These are phyloP conservation scores for Monilinia polystroma DNA, from an alignment of 2,329 filamentous ascomycete species.

Conservation along the genomic window DNA sequence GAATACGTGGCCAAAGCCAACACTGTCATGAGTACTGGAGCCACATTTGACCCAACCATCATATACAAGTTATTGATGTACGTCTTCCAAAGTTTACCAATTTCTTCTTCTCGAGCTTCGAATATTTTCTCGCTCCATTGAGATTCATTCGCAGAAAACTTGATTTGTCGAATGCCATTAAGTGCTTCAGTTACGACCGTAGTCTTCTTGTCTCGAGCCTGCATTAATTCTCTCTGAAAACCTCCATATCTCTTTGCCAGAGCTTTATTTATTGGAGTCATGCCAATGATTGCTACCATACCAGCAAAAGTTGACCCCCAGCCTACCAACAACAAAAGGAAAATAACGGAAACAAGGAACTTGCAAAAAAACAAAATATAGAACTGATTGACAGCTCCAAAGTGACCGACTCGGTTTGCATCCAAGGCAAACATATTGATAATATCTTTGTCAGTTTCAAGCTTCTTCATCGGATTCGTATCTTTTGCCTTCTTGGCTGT, in stretches of 20 bases:
- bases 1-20: constrained; percentile 69
- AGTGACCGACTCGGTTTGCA: constrained; percentile 63
- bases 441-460: constrained; percentile 62
- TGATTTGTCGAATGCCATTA: constrained; percentile 77
- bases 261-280: constrained; percentile 65
- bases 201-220: constrained; percentile 69
- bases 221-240: constrained; percentile 68
- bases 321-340: constrained; percentile 67
- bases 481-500: constrained; percentile 16
- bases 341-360: constrained; percentile 61
- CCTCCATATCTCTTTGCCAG: constrained; percentile 62
- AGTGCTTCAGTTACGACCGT: constrained; percentile 71
- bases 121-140: constrained; percentile 71
- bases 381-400: constrained; percentile 60
- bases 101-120: constrained; percentile 63
- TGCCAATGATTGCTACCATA: constrained; percentile 58
- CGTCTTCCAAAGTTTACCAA: constrained; percentile 58
- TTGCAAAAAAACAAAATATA: constrained; percentile 61
- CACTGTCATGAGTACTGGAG: constrained; percentile 69
- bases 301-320: constrained; percentile 67
- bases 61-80: constrained; percentile 30
- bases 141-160: constrained; percentile 71
- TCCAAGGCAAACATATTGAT: constrained; percentile 76
- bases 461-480: constrained; percentile 20
- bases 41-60: constrained; percentile 59